Conservation (phyloP, 2,329 filamentous ascomycete species). For the Calonectria crousiana region DNA sequence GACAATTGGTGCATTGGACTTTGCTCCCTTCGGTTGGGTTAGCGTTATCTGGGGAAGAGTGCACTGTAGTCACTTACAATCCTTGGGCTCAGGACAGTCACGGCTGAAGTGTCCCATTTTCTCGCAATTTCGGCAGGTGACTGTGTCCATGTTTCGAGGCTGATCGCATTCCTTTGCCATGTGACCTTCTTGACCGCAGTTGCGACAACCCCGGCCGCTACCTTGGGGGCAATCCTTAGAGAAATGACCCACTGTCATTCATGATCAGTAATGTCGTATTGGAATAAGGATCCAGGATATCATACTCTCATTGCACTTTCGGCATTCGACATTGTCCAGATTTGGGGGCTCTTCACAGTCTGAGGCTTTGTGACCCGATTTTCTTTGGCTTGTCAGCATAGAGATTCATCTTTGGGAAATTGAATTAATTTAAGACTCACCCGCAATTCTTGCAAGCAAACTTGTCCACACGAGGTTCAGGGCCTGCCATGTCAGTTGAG, state of each 20-base stretch:
- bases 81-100: constrained; percentile 70
- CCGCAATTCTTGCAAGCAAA: constrained; percentile 79
- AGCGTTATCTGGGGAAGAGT: constrained; percentile 17
- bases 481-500: constrained; percentile 55
- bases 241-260: constrained; percentile 67
- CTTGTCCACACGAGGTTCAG: constrained; percentile 71
- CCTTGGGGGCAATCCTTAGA: constrained; percentile 73
- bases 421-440: constrained; percentile 43
- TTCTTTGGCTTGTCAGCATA: constrained; percentile 45
- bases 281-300: constrained; percentile 12
- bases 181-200: constrained; percentile 75
- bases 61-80: constrained; percentile 46
- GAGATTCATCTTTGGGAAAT: not conserved
- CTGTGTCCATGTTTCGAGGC: constrained; percentile 56
- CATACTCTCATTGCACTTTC: constrained; percentile 73
- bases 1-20: constrained; percentile 54
- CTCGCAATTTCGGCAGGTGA: constrained; percentile 72
- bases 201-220: constrained; percentile 67
- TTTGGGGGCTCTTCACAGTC: constrained; percentile 72
- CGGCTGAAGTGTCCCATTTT: constrained; percentile 71
- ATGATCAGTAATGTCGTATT: constrained; percentile 19
- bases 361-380: constrained; percentile 62
- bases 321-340: constrained; percentile 73
- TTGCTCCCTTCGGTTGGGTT: constrained; percentile 51
- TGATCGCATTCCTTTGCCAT: constrained; percentile 64